phyloP scores from a whole-genome alignment of 1,139 yeast genomes.

The Scheffersomyces illinoinensis region DNA sequence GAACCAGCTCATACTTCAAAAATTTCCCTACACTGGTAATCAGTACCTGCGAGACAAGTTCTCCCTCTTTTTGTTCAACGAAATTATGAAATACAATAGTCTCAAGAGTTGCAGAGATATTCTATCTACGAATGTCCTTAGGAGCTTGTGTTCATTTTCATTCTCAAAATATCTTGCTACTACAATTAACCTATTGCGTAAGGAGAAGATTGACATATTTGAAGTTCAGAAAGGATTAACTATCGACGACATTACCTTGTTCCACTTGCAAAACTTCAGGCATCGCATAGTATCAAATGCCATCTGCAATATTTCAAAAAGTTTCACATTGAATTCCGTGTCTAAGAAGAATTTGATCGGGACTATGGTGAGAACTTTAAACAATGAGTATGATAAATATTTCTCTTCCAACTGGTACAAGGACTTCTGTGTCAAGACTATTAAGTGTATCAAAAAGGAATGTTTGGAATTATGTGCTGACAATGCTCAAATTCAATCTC shows the following conservation, averaged over 20 bases:
- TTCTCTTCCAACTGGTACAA: slow-evolving; percentile 25
- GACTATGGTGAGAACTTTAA: slow-evolving; percentile 26
- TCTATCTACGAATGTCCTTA: slow-evolving; percentile 22
- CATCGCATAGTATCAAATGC: slow-evolving; percentile 20
- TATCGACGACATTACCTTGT: slow-evolving; percentile 18
- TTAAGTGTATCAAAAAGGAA: slow-evolving; percentile 25
- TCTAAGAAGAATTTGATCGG: slow-evolving; percentile 20
- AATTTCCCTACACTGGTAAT: slow-evolving; percentile 44
- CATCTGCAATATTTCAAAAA: slow-evolving; percentile 20
- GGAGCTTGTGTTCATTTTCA: slow-evolving; percentile 25
- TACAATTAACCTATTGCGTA: slow-evolving; percentile 22
- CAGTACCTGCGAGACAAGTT: slow-evolving; percentile 38
- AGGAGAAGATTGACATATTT: slow-evolving; percentile 18
- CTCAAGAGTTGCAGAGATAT: slow-evolving; percentile 24
- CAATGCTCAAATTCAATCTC: slow-evolving; percentile 16
- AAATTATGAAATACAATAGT: slow-evolving; percentile 24
- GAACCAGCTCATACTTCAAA: slow-evolving; percentile 40
- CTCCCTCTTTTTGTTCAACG: slow-evolving; percentile 28
- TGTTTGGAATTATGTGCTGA: slow-evolving; percentile 18
- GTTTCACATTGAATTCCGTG: slow-evolving; percentile 10
- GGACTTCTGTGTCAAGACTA: slow-evolving; percentile 30
- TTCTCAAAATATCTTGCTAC: slow-evolving; percentile 26
- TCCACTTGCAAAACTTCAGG: slow-evolving; percentile 22
- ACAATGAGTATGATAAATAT: slow-evolving; percentile 29
- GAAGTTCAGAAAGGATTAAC: slow-evolving; percentile 16